Evolutionary conservation across 495 filamentous ascomycete genomes (phyloP).

Genomic region (Mytilinidion resinicola): DNA sequence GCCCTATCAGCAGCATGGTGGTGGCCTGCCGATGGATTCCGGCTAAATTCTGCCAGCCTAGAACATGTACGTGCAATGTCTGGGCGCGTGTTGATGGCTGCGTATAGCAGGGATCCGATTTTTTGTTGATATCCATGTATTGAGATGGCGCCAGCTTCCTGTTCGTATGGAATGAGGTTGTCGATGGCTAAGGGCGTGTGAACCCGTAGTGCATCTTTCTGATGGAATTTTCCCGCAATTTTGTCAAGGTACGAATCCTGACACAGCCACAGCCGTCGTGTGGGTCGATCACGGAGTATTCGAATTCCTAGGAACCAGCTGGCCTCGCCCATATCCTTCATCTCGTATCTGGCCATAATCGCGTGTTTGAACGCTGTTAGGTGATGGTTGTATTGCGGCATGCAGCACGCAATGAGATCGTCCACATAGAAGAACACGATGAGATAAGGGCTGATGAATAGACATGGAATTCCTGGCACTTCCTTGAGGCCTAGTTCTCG

Average conservation of each 20-base stretch:
- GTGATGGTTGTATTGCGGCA: too few species aligned
- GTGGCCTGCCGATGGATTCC: not conserved
- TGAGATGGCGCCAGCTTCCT: not conserved
- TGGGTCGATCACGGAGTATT: not conserved
- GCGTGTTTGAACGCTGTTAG: too few species aligned
- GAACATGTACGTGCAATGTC: not conserved
- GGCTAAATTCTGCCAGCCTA: not conserved
- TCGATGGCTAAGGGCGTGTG: not conserved
- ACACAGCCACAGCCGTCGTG: not conserved
- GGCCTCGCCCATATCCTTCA: not conserved
- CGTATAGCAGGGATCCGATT: not conserved
- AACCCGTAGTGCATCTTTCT: not conserved
- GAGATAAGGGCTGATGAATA: too few species aligned
- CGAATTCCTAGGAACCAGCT: not conserved
- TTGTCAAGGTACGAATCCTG: not conserved
- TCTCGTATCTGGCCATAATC: not conserved
- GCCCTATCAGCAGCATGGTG: not conserved
- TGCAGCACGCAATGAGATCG: too few species aligned
- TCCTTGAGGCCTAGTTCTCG: too few species aligned
- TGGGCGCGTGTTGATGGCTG: not conserved
- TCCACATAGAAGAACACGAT: too few species aligned
- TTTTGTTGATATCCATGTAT: not conserved
- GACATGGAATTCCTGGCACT: too few species aligned
- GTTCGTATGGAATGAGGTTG: not conserved
- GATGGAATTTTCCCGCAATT: not conserved